Conservation (phyloP, 1,284 basidiomycete species). For the Dichomitus squalens region DNA sequence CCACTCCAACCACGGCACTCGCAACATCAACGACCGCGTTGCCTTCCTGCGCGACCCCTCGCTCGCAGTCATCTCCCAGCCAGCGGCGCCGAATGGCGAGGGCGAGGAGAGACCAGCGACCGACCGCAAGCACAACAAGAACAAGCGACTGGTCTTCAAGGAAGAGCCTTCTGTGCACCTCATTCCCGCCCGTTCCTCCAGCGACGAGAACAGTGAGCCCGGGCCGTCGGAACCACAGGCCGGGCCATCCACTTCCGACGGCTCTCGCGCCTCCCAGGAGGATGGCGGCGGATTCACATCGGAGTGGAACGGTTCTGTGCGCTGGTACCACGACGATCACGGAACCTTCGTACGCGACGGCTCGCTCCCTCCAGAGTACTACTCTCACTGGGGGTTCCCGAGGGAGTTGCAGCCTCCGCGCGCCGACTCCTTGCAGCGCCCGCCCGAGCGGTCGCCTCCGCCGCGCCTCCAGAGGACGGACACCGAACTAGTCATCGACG, state of each 20-base stretch:
- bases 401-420: neutral
- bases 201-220: neutral
- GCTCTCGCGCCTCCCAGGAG: no score
- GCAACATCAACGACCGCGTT: slow-evolving; percentile 4
- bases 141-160: neutral
- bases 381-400: neutral
- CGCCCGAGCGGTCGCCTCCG: neutral
- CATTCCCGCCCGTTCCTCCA: neutral
- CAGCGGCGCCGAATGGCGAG: no score
- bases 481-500: slow-evolving; percentile 1
- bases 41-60: neutral
- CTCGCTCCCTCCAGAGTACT: slow-evolving; percentile 13
- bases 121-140: neutral
- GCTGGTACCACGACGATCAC: neutral
- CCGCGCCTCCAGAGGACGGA: slow-evolving; percentile 1
- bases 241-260: no score
- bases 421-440: neutral
- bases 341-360: slow-evolving; percentile 11
- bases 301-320: neutral
- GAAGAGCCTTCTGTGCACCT: neutral
- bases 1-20: neutral
- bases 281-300: neutral
- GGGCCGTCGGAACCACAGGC: neutral
- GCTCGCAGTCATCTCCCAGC: neutral
- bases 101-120: no score